Percentiles rank a stretch among this genome's conserved stretches.
phyloP scores from a whole-genome alignment of 2,329 filamentous ascomycete genomes.

The Scytalidium sp. region DNA sequence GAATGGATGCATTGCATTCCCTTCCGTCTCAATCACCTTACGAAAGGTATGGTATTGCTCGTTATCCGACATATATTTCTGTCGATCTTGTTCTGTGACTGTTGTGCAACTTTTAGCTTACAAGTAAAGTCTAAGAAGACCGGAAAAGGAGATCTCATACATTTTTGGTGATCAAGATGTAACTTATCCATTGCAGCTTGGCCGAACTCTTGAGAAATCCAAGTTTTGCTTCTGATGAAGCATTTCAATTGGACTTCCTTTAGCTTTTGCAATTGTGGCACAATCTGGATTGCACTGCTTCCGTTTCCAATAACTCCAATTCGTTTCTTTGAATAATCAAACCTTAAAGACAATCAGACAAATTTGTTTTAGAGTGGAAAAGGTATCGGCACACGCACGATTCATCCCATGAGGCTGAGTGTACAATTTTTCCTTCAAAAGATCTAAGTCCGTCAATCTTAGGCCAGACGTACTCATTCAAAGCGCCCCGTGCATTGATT shows the following conservation, averaged over 20 bases:
- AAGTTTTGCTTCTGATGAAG: conserved; percentile 46
- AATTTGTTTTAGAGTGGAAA: too few species aligned
- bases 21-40: conserved; percentile 33
- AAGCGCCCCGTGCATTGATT: conserved; percentile 1
- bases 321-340: conserved; percentile 22
- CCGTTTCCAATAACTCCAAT: conserved; percentile 31
- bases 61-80: conserved; percentile 35
- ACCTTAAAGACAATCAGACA: too few species aligned
- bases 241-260: conserved; percentile 47
- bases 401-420: conserved; percentile 39
- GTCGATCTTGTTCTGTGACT: conserved; percentile 33
- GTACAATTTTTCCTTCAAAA: conserved; percentile 41
- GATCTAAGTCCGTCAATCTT: conserved; percentile 40
- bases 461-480: conserved; percentile 46
- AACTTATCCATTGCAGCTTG: not conserved
- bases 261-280: conserved; percentile 32
- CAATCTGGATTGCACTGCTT: conserved; percentile 28
- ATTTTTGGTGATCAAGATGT: conserved; percentile 25
- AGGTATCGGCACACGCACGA: too few species aligned
- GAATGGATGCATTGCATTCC: not conserved
- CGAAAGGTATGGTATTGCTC: conserved; percentile 36
- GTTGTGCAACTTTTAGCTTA: not conserved
- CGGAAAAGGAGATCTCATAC: conserved; percentile 29
- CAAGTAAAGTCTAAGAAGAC: not conserved
- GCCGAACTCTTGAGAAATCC: conserved; percentile 19